These are phyloP conservation scores for Neurospora sp. DNA, from an alignment of 2,329 filamentous ascomycete genomes.

Conservation along the genomic window DNA sequence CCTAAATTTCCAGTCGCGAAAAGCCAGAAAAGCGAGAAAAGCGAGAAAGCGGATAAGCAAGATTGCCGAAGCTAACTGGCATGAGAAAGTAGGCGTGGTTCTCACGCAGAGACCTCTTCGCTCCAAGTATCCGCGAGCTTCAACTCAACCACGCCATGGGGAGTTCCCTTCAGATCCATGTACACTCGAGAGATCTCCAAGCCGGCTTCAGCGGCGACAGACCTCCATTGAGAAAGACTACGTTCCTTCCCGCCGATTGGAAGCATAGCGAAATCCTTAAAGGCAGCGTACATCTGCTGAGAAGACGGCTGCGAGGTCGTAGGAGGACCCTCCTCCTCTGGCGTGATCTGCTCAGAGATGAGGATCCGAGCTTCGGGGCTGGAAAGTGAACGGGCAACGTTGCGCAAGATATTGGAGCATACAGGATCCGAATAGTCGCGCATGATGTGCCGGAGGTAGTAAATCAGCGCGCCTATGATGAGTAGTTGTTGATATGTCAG, in stretches of 20 bases:
- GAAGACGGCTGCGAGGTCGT: background rate
- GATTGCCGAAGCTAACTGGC: no score
- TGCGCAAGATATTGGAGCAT: constrained; percentile 11
- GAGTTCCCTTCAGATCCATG: constrained; percentile 8
- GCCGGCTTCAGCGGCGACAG: constrained; percentile 12
- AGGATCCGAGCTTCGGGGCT: constrained; percentile 9
- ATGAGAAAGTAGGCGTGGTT: background rate
- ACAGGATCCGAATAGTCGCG: constrained; percentile 24
- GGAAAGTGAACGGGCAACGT: constrained; percentile 10
- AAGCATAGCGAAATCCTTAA: constrained; percentile 19
- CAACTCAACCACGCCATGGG: constrained; percentile 16
- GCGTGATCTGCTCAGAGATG: constrained; percentile 17
- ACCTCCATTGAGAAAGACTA: constrained; percentile 11
- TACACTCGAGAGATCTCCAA: constrained; percentile 12
- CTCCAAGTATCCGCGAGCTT: background rate
- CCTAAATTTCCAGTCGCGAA: no score
- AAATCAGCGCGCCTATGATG: constrained; percentile 20
- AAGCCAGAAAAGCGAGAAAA: no score
- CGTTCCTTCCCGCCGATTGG: constrained; percentile 18
- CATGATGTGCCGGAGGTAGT: constrained; percentile 24
- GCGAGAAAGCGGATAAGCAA: no score
- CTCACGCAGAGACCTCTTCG: background rate
- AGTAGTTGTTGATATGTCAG: background rate
- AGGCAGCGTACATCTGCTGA: constrained; percentile 12
- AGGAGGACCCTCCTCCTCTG: background rate